Base-by-base conservation (phyloP, 2,329 filamentous ascomycete genomes). In the Apiospora aurea region DNA sequence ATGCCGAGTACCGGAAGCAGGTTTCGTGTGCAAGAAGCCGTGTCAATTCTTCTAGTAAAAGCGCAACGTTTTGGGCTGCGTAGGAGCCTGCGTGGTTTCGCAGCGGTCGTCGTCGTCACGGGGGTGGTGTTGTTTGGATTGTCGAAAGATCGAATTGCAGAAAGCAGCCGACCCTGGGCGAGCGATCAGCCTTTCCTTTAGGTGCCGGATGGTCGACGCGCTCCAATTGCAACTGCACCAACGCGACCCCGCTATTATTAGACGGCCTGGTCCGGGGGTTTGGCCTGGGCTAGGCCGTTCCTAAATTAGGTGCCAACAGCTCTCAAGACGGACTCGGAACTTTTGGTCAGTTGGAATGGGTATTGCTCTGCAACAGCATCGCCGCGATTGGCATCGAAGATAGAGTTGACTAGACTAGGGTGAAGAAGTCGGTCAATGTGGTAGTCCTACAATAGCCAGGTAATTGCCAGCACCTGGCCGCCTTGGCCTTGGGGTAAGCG, bases 161-260 rank as follows among this genome's bases (percentile, higher is more conserved):
- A 11, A 57, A 57, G 49, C n/a, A 51, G 57, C 18, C 34, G 57
- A 64, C 57, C 29, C 57, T 41, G 57, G 21, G 53, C 53, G 53
- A 61, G 53, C 53, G 53, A 61, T 61, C 53, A 61, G 53, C 16
- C 16, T 8, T 57, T 14, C 24, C 14, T 57, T 34, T 34, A 8
- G 51, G 26, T 21, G 53, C 29, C 53, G 53, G 34, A 64, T 24
- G 29, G 29, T 24, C 57, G 57, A 64, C 57, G 57, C 57, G 57
- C 57, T 64, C 57, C 57, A 64, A 64, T 64, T 38, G 57, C 34
- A 64, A 64, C 18, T n/a, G 57, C 21, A 64, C 57, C 34, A 64
- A 64, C 57, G 57, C 57, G 57, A 64, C 57, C 57, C 57, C 57
- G 57, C 57, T 64, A 64, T 41, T 64, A 64, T 64, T 64, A 64